Base-by-base conservation (phyloP, 768 basidiomycete species). In the Mycena sanguinolenta region DNA sequence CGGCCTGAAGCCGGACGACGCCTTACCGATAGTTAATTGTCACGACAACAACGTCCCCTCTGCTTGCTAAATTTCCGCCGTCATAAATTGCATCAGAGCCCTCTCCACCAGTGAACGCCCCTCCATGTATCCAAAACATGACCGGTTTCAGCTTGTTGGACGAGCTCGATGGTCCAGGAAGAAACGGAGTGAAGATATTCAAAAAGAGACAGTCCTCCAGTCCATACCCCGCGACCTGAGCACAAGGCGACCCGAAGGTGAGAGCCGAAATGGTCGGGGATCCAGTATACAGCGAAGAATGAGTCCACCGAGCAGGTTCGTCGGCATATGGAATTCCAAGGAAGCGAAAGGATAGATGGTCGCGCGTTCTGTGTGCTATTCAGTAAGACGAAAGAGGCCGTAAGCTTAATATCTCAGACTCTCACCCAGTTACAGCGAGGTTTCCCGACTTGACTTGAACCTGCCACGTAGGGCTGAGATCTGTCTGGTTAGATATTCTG, bases 91-190 rank as follows among this genome's bases (percentile, higher is more conserved):
- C 70, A 67, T 85, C 83, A 16, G 80, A 80, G 5, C 82, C 82
- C 49, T 79, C 79, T 3, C 85, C 85, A 14, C 79, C 71, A 1
- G 82, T 83, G 64, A 84, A 86, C 14, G 85, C 85, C 3, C 86
- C 86, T 4, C 87, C 86, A 53, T 88, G 85, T 36, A 88, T 87
- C 83, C 82, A 87, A 74, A 88, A 83, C 79, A 87, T 79, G 23
- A 86, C 85, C 0, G 87, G 83, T 59, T 83, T 85, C 28, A 80
- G 61, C 19, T 65, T 70, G 30, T 70, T 75, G 0, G 74, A 68
- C 34, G 72, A 71, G 0, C 17, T 64, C 4, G 68, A 32, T 36
- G 71, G 57, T 13, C 58, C 63, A 9, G 81, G 81, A 1, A 82
- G 75, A 67, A 79, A 79, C 2, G 84, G 82, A 9, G 85, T 87